Evolutionary conservation across 331 rosid genomes (phyloP).

Genomic region (Malus hybrid): DNA sequence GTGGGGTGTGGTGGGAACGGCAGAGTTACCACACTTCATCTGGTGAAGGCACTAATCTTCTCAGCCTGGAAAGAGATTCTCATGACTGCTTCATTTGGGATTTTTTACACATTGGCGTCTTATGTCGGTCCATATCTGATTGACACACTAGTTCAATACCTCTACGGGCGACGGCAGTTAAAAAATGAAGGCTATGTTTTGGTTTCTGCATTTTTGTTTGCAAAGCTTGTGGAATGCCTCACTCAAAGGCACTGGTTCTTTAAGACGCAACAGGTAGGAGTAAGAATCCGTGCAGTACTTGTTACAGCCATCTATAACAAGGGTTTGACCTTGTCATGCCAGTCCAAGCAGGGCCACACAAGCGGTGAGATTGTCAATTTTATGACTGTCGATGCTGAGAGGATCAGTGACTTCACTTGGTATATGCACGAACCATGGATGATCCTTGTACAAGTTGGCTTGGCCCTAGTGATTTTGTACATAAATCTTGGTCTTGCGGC

Average conservation of each 20-base stretch:
- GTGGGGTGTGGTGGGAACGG: constrained; percentile 37
- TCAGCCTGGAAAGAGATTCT: constrained; percentile 59
- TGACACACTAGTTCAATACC: constrained; percentile 68
- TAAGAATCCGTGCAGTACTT: constrained; percentile 45
- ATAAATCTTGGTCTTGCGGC: constrained; percentile 77
- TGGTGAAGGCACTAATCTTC: constrained; percentile 44
- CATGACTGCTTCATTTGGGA: constrained; percentile 30
- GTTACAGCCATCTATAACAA: constrained; percentile 57
- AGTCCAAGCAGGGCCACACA: constrained; percentile 58
- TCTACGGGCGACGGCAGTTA: constrained; percentile 40
- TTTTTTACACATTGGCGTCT: constrained; percentile 41
- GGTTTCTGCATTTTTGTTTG: constrained; percentile 52
- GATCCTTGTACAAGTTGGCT: constrained; percentile 40
- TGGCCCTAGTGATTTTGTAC: constrained; percentile 62
- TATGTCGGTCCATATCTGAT: constrained; percentile 83
- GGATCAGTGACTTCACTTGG: constrained; percentile 54
- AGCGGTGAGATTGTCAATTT: constrained; percentile 79
- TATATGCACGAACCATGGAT: constrained; percentile 58
- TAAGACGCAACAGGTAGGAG: constrained; percentile 51
- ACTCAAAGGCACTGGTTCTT: constrained; percentile 60
- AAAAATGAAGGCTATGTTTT: constrained; percentile 57
- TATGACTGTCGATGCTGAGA: constrained; percentile 82
- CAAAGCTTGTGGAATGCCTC: constrained; percentile 59
- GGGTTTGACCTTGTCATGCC: constrained; percentile 61
- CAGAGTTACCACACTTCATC: constrained; percentile 42